Evolutionary conservation across 331 rosid genomes (phyloP).

Genomic region (Acacia pycnantha): DNA sequence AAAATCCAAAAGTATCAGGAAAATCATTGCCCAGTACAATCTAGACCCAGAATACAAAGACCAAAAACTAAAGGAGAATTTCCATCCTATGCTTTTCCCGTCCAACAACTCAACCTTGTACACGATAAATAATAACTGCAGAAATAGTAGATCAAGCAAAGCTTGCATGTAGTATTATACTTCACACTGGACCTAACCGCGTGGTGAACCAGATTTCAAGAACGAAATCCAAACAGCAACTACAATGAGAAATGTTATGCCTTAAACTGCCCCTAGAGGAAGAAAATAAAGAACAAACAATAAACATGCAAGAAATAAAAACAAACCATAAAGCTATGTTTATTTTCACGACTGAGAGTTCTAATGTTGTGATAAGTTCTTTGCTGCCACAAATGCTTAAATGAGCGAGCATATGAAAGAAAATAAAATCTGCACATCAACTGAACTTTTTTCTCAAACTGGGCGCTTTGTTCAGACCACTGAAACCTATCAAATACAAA

Average conservation of each 20-base stretch:
- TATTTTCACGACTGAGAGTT: neutral
- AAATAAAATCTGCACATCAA: constrained; percentile 13
- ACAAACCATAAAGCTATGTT: neutral
- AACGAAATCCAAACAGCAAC: constrained; percentile 1
- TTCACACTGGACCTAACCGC: constrained; percentile 2
- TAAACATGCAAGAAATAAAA: neutral
- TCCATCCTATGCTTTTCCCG: neutral
- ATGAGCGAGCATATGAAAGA: neutral
- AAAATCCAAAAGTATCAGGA: constrained; percentile 1
- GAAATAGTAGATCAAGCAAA: constrained; percentile 18
- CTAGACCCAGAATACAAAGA: constrained; percentile 14
- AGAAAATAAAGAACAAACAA: neutral
- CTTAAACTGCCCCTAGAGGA: neutral
- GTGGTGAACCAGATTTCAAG: constrained; percentile 1
- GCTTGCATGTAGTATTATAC: constrained; percentile 6
- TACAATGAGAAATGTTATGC: neutral
- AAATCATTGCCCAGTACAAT: neutral
- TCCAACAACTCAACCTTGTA: constrained; percentile 16
- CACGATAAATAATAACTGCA: neutral
- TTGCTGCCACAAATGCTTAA: neutral
- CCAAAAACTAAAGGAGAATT: constrained; percentile 3
- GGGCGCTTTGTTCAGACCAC: constrained; percentile 23
- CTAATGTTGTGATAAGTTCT: neutral
- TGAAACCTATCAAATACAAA: constrained; percentile 34
- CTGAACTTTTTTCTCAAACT: neutral